Evolutionary conservation across 768 basidiomycete species (phyloP).

Genomic region (Galerina marginata): DNA sequence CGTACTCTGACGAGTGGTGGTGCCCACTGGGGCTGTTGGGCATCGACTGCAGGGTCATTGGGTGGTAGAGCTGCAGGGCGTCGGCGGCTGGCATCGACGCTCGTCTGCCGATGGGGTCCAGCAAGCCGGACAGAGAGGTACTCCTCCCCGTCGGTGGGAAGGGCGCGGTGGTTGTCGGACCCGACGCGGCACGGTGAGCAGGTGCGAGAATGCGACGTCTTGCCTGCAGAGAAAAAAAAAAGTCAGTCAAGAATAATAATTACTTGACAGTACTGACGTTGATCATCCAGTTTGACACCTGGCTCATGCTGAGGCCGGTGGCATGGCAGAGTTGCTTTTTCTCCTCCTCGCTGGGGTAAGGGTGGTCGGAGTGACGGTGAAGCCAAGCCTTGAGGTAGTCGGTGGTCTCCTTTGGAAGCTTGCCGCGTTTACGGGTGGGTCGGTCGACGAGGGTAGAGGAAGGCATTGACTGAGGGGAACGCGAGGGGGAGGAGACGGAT

Average conservation of each 20-base stretch:
- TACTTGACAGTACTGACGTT: conserved; percentile 52
- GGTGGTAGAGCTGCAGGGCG: conserved; percentile 76
- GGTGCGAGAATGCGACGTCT: conserved; percentile 84
- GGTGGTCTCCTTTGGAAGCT: conserved; percentile 89
- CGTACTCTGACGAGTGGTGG: conserved; percentile 49
- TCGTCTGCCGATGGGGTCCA: conserved; percentile 56
- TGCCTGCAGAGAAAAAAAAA: conserved; percentile 51
- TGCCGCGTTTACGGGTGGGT: conserved; percentile 82
- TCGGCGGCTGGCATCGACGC: conserved; percentile 72
- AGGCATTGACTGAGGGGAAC: conserved; percentile 53
- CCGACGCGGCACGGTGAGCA: conserved; percentile 75
- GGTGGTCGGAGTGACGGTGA: conserved; percentile 86
- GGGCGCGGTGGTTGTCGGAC: conserved; percentile 79
- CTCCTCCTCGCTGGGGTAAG: conserved; percentile 89
- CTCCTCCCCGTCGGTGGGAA: conserved; percentile 60
- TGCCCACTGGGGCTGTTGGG: conserved; percentile 42
- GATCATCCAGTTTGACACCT: conserved; percentile 95
- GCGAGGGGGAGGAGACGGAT: conserved; percentile 51
- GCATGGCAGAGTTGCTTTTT: conserved; percentile 89
- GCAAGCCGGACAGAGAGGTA: conserved; percentile 45
- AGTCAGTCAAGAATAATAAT: conserved; percentile 14
- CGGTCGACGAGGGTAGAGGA: conserved; percentile 72
- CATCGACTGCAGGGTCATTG: conserved; percentile 75
- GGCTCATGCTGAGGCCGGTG: conserved; percentile 86
- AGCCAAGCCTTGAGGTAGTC: conserved; percentile 91